These are phyloP conservation scores for Fusarium praegraminearum DNA, from an alignment of 2,329 filamentous ascomycete species.

Conservation along the genomic window DNA sequence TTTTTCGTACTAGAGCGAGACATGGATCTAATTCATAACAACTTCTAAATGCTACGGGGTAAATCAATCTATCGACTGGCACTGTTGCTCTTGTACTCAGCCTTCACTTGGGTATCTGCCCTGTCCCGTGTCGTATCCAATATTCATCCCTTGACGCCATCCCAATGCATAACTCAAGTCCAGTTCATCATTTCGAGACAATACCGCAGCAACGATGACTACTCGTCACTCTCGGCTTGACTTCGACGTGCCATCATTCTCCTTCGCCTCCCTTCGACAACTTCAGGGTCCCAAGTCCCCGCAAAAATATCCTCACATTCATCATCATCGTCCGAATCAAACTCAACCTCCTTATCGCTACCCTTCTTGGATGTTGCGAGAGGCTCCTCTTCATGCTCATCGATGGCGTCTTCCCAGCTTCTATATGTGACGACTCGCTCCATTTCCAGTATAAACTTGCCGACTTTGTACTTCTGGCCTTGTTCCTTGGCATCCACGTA, in stretches of 20 bases:
- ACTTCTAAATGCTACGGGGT: slow-evolving; percentile 11
- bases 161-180: slow-evolving; percentile 21
- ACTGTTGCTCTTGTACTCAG: slow-evolving; percentile 19
- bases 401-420: slow-evolving; percentile 61
- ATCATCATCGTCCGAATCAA: slow-evolving; percentile 74
- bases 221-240: slow-evolving; percentile 28
- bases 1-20: slow-evolving; percentile 4
- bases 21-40: slow-evolving; percentile 17
- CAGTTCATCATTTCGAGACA: slow-evolving; percentile 7
- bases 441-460: slow-evolving; percentile 75
- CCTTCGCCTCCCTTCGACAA: slow-evolving; percentile 61
- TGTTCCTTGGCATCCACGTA: slow-evolving; percentile 72
- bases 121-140: slow-evolving; percentile 11
- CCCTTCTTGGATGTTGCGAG: slow-evolving; percentile 23
- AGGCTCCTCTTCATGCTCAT: slow-evolving; percentile 16
- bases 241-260: slow-evolving; percentile 52
- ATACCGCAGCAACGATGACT: slow-evolving; percentile 16
- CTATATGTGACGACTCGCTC: slow-evolving; percentile 65
- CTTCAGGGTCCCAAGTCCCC: slow-evolving; percentile 69
- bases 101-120: slow-evolving; percentile 40
- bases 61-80: slow-evolving; percentile 4
- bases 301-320: slow-evolving; percentile 75
- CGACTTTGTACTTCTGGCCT: slow-evolving; percentile 74
- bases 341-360: slow-evolving; percentile 57
- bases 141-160: slow-evolving; percentile 41